phyloP scores from a whole-genome alignment of 176 grass and related monocot genomes.

The Juncus effusus region DNA sequence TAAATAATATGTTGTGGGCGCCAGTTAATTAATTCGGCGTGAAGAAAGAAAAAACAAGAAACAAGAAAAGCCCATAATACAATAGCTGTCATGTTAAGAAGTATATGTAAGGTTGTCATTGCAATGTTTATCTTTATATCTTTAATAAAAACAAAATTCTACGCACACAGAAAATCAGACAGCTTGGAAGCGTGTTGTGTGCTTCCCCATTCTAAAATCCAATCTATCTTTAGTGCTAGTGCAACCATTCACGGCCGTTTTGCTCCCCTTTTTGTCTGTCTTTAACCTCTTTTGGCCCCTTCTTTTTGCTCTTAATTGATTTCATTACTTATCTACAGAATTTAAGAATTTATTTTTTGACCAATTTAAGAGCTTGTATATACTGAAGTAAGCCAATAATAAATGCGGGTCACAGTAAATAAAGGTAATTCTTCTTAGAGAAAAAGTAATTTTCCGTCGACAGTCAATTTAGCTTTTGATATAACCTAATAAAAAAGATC shows the following conservation, averaged over 20 bases:
- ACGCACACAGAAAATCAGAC: constrained; percentile 1
- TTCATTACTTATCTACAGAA: too few relatives aligned
- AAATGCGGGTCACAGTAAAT: too few relatives aligned
- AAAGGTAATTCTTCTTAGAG: too few relatives aligned
- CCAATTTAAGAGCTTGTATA: too few relatives aligned
- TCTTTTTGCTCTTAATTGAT: not conserved
- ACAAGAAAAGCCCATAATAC: constrained; percentile 15
- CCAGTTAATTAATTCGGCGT: not conserved
- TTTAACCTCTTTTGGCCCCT: not conserved
- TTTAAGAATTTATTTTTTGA: too few relatives aligned
- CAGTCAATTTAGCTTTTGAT: too few relatives aligned
- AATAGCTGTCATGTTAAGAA: constrained; percentile 10
- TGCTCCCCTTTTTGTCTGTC: constrained; percentile 1
- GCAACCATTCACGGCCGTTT: constrained; percentile 10
- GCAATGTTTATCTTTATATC: not conserved
- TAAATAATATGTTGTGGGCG: too few relatives aligned
- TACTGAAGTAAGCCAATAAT: too few relatives aligned
- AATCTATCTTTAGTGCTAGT: not conserved
- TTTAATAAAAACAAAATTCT: too few relatives aligned
- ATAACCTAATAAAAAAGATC: too few relatives aligned
- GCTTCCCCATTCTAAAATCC: not conserved
- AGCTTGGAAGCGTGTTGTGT: not conserved
- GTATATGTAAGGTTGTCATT: constrained; percentile 22
- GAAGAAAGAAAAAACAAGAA: constrained; percentile 7
- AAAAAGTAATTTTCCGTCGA: too few relatives aligned